Percentiles rank a stretch among this genome's conserved stretches.
Evolutionary conservation across 495 filamentous ascomycete species (phyloP).

Genomic region (Aspergillus coremiiformis): DNA sequence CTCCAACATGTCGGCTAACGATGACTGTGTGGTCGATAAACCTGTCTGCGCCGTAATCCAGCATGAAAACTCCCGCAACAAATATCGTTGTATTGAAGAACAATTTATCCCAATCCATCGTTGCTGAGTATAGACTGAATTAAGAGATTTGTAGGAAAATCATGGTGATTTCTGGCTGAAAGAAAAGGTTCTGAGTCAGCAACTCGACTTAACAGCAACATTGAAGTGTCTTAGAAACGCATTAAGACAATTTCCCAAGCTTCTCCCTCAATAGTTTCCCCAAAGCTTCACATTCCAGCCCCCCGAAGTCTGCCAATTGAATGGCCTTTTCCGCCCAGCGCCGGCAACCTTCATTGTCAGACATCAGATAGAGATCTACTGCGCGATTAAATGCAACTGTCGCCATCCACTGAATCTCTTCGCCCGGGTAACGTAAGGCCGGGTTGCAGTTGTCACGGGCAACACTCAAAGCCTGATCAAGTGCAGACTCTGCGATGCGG

Average conservation of each 20-base stretch:
- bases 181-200: no score
- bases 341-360: conserved; percentile 49
- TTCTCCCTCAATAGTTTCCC: conserved; percentile 48
- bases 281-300: conserved; percentile 37
- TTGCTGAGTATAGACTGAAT: no score
- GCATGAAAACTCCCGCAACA: conserved; percentile 13
- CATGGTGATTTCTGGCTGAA: no score
- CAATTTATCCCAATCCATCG: no score
- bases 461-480: conserved; percentile 46
- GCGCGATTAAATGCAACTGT: conserved; percentile 68
- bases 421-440: conserved; percentile 46
- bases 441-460: conserved; percentile 29
- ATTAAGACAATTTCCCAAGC: conserved; percentile 39
- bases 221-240: no score
- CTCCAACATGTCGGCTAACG: conserved; percentile 37
- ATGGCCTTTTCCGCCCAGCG: conserved; percentile 63
- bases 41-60: conserved; percentile 18
- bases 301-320: conserved; percentile 49
- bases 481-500: conserved; percentile 19
- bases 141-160: no score
- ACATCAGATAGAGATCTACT: conserved; percentile 58
- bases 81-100: no score
- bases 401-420: conserved; percentile 74
- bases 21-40: conserved; percentile 49
- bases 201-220: no score